phyloP scores from a whole-genome alignment of 495 filamentous ascomycete genomes.

The Xylaria telfairii region DNA sequence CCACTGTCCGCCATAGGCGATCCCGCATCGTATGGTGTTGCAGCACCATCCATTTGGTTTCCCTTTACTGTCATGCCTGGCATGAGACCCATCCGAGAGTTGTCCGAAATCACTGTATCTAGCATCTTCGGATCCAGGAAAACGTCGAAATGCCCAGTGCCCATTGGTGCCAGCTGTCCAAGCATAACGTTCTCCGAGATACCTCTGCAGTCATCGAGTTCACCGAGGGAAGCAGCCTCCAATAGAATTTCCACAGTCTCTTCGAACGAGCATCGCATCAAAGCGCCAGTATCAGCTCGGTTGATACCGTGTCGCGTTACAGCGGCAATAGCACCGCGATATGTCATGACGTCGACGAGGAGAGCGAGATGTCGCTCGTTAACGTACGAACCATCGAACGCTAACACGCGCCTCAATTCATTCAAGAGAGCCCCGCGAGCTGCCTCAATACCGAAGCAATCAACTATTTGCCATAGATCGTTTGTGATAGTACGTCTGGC shows the following conservation, averaged over 20 bases:
- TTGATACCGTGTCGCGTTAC: constrained; percentile 99
- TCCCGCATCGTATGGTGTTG: constrained; percentile 91
- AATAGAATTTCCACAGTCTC: constrained; percentile 98
- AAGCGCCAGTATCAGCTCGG: constrained; percentile 91
- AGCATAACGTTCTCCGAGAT: constrained; percentile 99
- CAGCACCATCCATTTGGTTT: constrained; percentile 76
- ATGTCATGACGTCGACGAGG: constrained; percentile 98
- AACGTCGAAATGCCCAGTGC: constrained; percentile 92
- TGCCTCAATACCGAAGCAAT: constrained; percentile 95
- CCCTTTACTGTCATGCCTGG: constrained; percentile 76
- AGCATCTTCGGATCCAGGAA: constrained; percentile 93
- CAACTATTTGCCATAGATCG: constrained; percentile 90
- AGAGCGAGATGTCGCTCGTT: constrained; percentile 97
- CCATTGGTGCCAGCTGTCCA: constrained; percentile 93
- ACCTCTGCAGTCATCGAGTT: constrained; percentile 96
- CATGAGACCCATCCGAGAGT: constrained; percentile 79
- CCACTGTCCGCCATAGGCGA: constrained; percentile 85
- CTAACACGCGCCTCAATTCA: constrained; percentile 87
- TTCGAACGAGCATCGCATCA: constrained; percentile 99
- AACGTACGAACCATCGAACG: constrained; percentile 98
- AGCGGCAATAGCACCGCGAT: constrained; percentile 88
- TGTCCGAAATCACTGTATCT: constrained; percentile 90
- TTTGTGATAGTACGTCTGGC: constrained; percentile 90
- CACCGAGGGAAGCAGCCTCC: constrained; percentile 90
- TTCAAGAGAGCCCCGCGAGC: constrained; percentile 82